A percentile compares a stretch with the other conserved stretches of the same genome.
These are phyloP conservation scores for Serendipita vermifera DNA, from an alignment of 768 basidiomycete genomes.

Conservation along the genomic window DNA sequence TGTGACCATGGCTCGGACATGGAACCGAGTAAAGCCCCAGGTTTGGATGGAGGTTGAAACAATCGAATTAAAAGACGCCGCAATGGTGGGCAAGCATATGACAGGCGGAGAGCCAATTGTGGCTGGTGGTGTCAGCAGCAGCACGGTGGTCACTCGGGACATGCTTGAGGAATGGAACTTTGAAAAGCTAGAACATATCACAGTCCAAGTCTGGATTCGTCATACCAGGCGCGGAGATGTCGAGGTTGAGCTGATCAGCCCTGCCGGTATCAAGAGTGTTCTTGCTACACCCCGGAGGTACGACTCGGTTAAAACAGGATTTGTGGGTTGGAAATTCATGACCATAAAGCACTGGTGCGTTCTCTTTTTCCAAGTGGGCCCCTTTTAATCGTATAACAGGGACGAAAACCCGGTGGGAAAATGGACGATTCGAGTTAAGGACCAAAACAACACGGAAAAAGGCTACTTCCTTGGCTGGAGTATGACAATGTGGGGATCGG, in stretches of 20 bases:
- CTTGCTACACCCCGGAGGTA: slow-evolving; percentile 56
- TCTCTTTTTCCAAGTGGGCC: not conserved
- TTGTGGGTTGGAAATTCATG: slow-evolving; percentile 98
- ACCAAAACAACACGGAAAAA: slow-evolving; percentile 45
- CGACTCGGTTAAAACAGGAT: slow-evolving; percentile 58
- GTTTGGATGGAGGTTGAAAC: slow-evolving; percentile 73
- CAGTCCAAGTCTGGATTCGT: slow-evolving; percentile 84
- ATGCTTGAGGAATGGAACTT: slow-evolving; percentile 55
- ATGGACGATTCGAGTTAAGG: slow-evolving; percentile 82
- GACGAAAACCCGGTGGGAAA: slow-evolving; percentile 81
- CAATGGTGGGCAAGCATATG: slow-evolving; percentile 31
- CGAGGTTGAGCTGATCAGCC: slow-evolving; percentile 79
- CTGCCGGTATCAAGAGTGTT: slow-evolving; percentile 72
- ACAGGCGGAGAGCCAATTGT: slow-evolving; percentile 22
- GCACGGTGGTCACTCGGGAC: slow-evolving; percentile 22
- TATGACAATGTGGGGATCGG: slow-evolving; percentile 83
- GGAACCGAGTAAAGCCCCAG: slow-evolving; percentile 88
- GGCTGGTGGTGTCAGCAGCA: slow-evolving; percentile 22
- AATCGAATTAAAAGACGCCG: slow-evolving; percentile 50
- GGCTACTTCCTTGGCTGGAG: slow-evolving; percentile 79
- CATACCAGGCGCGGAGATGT: slow-evolving; percentile 82
- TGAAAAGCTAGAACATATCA: slow-evolving; percentile 83
- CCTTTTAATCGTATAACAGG: slow-evolving; percentile 34
- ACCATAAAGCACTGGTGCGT: slow-evolving; percentile 90
- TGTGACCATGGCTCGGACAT: slow-evolving; percentile 65